Evolutionary conservation across 1,284 basidiomycete genomes (phyloP), one percentile per base, ranked within the genome.

Genomic region (Puccinia coronata): DNA sequence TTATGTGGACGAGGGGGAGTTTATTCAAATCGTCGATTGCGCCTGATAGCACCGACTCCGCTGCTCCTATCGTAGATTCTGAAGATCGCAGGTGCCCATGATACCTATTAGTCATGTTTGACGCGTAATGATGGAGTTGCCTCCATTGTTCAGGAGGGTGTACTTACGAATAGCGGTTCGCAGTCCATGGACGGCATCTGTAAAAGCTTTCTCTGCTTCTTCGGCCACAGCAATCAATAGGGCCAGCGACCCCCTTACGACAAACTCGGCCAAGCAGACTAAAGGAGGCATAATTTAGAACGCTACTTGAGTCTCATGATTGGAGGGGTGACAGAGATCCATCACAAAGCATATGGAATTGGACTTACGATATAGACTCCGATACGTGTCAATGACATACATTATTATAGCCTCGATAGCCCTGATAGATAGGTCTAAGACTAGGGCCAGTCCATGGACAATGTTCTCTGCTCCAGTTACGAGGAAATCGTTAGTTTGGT

Each of bases 351-450:
- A 47, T 25, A 84, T 1, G 57, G 31, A 59, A 11, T 18, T 59
- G 57, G 57, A 83, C 82, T 84, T 84, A 57, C 84, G 78, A 43
- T 85, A 84, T 28, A 85, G 73, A 14, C 82, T 83, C 25, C 84
- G 82, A 80, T 86, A 86, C 55, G 84, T 83, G 51, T 85, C 83
- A 77, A 85, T 83, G 8, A 86, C 78, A 82, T 84, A 86, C 11
- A 82, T 41, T 0, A 85, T 75, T 4, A 84, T 53, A 34, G 83
- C 82, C 70, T 86, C 85, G 36, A 85, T 83, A 1, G 85, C 85
- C 0, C 76, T 82, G n/a, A 86, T 82, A 43, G 82, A 82, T 1
- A 86, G 71, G 16, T 82, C 69, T 2, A 84, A 79, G 0, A 85
- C 83, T 12, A 82, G 73, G 1, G 83, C 85, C 5, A 84, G 80